phyloP scores from a whole-genome alignment of 2,329 filamentous ascomycete genomes.

The Septoria linicola region DNA sequence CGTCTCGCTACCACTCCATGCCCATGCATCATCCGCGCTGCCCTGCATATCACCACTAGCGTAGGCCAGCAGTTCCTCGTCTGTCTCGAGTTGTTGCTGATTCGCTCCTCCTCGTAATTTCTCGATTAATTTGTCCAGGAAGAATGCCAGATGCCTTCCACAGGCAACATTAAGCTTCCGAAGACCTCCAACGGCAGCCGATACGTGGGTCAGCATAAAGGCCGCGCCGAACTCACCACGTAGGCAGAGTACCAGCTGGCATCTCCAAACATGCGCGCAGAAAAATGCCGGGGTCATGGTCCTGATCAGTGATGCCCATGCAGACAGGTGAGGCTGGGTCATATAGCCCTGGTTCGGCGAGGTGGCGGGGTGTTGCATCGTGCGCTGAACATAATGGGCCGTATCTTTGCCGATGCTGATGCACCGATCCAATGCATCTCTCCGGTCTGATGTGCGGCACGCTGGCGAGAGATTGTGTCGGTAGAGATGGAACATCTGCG shows the following conservation, averaged over 20 bases:
- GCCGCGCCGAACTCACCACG: constrained; percentile 72
- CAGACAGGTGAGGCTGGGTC: constrained; percentile 36
- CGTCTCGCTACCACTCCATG: constrained; percentile 64
- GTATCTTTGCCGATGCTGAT: constrained; percentile 74
- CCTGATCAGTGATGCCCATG: constrained; percentile 59
- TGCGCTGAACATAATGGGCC: constrained; percentile 69
- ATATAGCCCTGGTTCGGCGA: constrained; percentile 29
- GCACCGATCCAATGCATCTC: constrained; percentile 74
- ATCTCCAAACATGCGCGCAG: constrained; percentile 84
- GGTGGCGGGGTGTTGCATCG: constrained; percentile 47
- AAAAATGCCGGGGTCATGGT: constrained; percentile 71
- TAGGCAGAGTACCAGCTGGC: constrained; percentile 74
- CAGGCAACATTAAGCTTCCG: constrained; percentile 74
- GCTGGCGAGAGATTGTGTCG: constrained; percentile 80
- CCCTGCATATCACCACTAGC: constrained; percentile 84
- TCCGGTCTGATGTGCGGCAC: constrained; percentile 64
- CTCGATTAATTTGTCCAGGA: constrained; percentile 65
- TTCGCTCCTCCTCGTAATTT: constrained; percentile 48
- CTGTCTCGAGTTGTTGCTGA: constrained; percentile 53
- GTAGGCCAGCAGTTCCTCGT: constrained; percentile 88
- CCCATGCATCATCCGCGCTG: constrained; percentile 73
- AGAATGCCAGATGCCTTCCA: constrained; percentile 79
- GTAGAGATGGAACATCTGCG: constrained; percentile 80
- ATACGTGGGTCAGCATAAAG: constrained; percentile 68
- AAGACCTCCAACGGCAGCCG: constrained; percentile 67